Evolutionary conservation across 768 basidiomycete genomes (phyloP).

Genomic region (Russula abietina): DNA sequence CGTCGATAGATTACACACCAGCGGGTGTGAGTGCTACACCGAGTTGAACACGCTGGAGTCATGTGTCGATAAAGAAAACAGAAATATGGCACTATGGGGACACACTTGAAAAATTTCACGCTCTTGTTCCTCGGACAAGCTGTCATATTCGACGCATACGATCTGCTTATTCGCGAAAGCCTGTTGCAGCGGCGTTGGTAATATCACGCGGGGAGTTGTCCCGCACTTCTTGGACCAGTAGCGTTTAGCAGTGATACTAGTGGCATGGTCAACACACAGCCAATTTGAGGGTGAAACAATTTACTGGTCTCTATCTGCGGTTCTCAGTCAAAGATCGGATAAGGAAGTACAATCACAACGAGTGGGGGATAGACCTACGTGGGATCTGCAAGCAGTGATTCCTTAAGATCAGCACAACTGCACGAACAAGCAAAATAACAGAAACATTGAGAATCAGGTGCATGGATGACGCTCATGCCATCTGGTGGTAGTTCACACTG

Average conservation of each 20-base stretch:
- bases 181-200: conserved; percentile 40
- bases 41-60: conserved; percentile 59
- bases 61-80: background rate
- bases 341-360: conserved; percentile 2
- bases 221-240: conserved; percentile 26
- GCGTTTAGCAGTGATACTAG: conserved; percentile 30
- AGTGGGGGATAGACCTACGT: conserved; percentile 35
- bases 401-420: conserved; percentile 3
- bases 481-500: background rate
- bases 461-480: background rate
- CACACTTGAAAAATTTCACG: conserved; percentile 68
- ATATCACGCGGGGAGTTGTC: conserved; percentile 39
- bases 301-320: conserved; percentile 44
- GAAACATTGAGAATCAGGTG: background rate
- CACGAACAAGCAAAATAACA: background rate
- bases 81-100: background rate
- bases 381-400: conserved; percentile 41
- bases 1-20: conserved; percentile 34
- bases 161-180: conserved; percentile 70
- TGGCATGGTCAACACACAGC: conserved; percentile 34
- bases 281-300: conserved; percentile 16
- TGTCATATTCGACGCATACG: conserved; percentile 63
- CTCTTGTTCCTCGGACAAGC: conserved; percentile 47
- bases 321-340: background rate
- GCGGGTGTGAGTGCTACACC: conserved; percentile 73